Evolutionary conservation across 805 yeast species (phyloP).

Genomic region (Debaryomyces castellii): DNA sequence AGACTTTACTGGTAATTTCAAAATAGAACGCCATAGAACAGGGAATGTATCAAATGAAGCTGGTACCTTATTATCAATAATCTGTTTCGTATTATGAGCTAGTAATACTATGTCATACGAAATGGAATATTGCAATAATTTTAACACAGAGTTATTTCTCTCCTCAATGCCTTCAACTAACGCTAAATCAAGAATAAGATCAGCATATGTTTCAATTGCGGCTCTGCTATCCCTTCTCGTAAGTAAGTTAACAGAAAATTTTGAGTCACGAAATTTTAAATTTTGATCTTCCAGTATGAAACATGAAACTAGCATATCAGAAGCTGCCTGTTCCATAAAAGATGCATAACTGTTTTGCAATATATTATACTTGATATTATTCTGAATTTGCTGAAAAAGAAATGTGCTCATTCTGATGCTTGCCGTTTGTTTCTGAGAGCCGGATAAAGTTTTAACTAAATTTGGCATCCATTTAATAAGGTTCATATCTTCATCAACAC

Average conservation of each 20-base stretch:
- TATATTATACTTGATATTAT: neutral
- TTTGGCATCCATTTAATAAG: slow-evolving; percentile 56
- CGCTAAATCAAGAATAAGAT: slow-evolving; percentile 25
- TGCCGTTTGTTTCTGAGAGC: slow-evolving; percentile 52
- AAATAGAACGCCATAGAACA: slow-evolving; percentile 24
- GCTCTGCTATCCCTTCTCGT: slow-evolving; percentile 49
- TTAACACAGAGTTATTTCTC: neutral
- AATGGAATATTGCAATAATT: slow-evolving; percentile 39
- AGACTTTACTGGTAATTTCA: slow-evolving; percentile 13
- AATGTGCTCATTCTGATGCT: slow-evolving; percentile 51
- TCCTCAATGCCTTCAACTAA: neutral
- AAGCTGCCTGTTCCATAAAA: slow-evolving; percentile 1
- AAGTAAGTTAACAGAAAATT: slow-evolving; percentile 35
- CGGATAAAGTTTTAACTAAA: slow-evolving; percentile 42
- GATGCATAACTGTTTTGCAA: neutral
- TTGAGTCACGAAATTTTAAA: slow-evolving; percentile 16
- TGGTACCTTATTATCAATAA: slow-evolving; percentile 19
- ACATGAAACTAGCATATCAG: slow-evolving; percentile 13
- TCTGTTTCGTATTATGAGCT: slow-evolving; percentile 23
- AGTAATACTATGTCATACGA: slow-evolving; percentile 46
- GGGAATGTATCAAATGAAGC: slow-evolving; percentile 34
- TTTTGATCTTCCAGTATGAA: slow-evolving; percentile 15
- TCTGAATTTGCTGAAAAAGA: slow-evolving; percentile 31
- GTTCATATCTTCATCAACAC: slow-evolving; percentile 34
- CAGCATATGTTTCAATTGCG: slow-evolving; percentile 45